Percentiles rank a stretch among this genome's conserved stretches.
Evolutionary conservation across 768 basidiomycete genomes (phyloP).

Genomic region (Cystofilobasidium ferigula): DNA sequence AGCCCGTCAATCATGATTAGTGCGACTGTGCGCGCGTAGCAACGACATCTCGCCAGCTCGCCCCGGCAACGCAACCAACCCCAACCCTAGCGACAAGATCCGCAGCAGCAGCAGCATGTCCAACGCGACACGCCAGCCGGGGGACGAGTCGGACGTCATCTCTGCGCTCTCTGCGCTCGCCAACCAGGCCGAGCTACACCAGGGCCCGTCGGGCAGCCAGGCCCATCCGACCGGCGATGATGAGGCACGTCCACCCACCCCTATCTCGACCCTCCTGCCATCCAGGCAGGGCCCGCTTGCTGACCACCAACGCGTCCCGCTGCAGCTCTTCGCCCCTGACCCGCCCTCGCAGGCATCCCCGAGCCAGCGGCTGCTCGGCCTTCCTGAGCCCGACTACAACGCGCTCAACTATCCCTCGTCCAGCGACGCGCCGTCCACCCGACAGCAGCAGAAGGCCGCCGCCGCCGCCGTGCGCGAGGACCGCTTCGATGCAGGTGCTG

Average conservation of each 20-base stretch:
- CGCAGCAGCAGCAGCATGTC: background rate
- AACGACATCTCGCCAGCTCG: no score
- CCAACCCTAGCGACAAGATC: no score
- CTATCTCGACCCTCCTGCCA: background rate
- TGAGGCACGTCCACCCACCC: background rate
- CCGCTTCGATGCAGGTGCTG: background rate
- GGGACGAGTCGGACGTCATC: constrained; percentile 4
- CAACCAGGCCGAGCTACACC: constrained; percentile 3
- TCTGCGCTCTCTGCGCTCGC: background rate
- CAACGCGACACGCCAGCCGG: background rate
- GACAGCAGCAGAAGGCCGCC: background rate
- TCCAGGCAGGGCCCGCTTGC: background rate
- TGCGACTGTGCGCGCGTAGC: no score
- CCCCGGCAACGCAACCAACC: no score
- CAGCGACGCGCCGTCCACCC: background rate
- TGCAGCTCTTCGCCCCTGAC: background rate
- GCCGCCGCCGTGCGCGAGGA: background rate
- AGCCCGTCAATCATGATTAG: no score
- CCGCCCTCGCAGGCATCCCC: background rate
- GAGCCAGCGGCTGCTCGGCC: background rate
- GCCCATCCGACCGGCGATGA: background rate
- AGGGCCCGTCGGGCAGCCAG: background rate
- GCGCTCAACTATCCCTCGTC: background rate
- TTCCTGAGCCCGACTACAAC: background rate
- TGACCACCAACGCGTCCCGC: background rate